Conservation (phyloP, 305 asterid genomes). For the Rubia peregrina region DNA sequence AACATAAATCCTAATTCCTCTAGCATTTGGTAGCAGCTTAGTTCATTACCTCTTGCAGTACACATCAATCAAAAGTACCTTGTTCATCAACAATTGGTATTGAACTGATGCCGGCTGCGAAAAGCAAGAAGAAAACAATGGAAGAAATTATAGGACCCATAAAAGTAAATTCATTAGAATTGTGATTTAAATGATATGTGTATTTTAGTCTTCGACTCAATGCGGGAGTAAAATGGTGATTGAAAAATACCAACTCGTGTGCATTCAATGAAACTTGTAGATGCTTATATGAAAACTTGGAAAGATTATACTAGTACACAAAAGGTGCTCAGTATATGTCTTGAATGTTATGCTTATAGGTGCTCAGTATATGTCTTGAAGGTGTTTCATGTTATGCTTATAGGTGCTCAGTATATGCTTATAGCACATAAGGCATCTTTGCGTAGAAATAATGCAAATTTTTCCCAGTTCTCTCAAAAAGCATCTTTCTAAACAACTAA, state of each 20-base stretch:
- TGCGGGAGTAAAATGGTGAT: neutral
- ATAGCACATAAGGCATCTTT: no score
- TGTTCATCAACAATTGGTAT: conserved; percentile 48
- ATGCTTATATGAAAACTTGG: no score
- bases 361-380: no score
- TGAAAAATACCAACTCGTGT: neutral
- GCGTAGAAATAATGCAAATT: no score
- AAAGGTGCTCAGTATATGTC: no score
- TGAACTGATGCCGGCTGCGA: conserved; percentile 62
- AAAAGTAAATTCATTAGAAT: neutral
- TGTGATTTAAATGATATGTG: neutral
- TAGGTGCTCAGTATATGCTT: no score
- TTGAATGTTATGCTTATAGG: no score
- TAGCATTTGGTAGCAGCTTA: conserved; percentile 6
- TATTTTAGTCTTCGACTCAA: neutral
- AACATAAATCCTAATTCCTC: neutral
- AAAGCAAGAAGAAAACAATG: conserved; percentile 8
- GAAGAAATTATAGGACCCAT: neutral
- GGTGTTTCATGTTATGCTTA: no score
- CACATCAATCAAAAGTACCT: conserved; percentile 41
- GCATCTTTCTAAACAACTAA: no score
- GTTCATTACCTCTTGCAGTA: conserved; percentile 56
- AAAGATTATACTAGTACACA: no score
- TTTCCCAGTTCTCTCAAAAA: no score
- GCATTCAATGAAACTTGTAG: neutral